Percentiles rank a stretch among this genome's conserved stretches.
Evolutionary conservation across 805 yeast genomes (phyloP).

Genomic region (Starmerella cellae): DNA sequence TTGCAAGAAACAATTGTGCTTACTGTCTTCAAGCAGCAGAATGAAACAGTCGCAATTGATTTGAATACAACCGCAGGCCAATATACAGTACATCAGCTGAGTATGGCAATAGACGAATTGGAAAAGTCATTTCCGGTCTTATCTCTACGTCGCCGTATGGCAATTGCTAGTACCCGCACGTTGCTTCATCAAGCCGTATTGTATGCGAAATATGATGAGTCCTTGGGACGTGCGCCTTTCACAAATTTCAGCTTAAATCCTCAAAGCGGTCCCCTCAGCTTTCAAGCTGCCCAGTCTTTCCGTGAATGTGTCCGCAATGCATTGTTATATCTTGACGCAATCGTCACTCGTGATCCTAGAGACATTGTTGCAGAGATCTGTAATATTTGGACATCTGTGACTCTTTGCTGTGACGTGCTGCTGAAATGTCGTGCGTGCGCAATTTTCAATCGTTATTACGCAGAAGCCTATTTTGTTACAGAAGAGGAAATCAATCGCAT

Average conservation of each 20-base stretch:
- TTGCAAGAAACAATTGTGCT: slow-evolving; percentile 39
- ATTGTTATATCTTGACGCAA: slow-evolving; percentile 18
- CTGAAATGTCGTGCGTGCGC: slow-evolving; percentile 26
- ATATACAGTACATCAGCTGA: slow-evolving; percentile 38
- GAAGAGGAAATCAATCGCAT: slow-evolving; percentile 19
- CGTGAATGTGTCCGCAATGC: slow-evolving; percentile 21
- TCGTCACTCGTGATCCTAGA: slow-evolving; percentile 25
- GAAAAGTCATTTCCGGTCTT: slow-evolving; percentile 25
- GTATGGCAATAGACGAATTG: slow-evolving; percentile 31
- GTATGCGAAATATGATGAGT: slow-evolving; percentile 18
- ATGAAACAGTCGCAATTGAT: slow-evolving; percentile 30
- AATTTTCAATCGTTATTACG: slow-evolving; percentile 22
- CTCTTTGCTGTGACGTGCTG: slow-evolving; percentile 24
- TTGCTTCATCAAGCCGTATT: slow-evolving; percentile 30
- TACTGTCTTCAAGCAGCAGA: slow-evolving; percentile 28
- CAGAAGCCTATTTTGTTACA: slow-evolving; percentile 20
- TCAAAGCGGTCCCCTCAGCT: slow-evolving; percentile 16
- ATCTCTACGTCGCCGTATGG: slow-evolving; percentile 21
- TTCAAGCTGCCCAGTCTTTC: slow-evolving; percentile 23
- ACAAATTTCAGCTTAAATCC: slow-evolving; percentile 26
- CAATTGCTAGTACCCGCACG: slow-evolving; percentile 40
- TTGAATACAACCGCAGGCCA: slow-evolving; percentile 28
- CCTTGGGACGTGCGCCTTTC: slow-evolving; percentile 27
- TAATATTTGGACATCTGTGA: slow-evolving; percentile 23
- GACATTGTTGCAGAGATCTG: slow-evolving; percentile 43